These are phyloP conservation scores for Boletus edulis DNA, from an alignment of 768 basidiomycete genomes.

Conservation along the genomic window DNA sequence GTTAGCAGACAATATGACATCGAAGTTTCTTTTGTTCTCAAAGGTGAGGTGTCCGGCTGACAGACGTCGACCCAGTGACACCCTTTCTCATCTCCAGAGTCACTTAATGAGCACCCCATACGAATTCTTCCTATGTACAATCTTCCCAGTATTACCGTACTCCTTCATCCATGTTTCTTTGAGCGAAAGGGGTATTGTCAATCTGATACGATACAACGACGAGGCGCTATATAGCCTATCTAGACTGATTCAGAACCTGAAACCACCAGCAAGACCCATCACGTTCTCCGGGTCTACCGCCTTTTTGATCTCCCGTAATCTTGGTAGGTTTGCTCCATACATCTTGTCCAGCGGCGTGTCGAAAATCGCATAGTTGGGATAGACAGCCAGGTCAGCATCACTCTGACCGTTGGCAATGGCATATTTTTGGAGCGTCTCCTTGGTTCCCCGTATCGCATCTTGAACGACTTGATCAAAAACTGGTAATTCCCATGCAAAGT, in stretches of 20 bases:
- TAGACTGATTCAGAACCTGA: constrained; percentile 39
- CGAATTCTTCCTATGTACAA: too few relatives aligned
- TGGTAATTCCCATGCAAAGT: constrained; percentile 20
- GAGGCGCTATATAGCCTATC: too few relatives aligned
- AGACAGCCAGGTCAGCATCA: constrained; percentile 34
- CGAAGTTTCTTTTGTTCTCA: too few relatives aligned
- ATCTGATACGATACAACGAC: too few relatives aligned
- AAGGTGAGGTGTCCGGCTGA: too few relatives aligned
- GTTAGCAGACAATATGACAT: too few relatives aligned
- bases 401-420: constrained; percentile 18
- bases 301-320: constrained; percentile 39
- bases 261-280: constrained; percentile 64
- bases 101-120: too few relatives aligned
- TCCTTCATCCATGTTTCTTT: too few relatives aligned
- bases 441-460: constrained; percentile 37
- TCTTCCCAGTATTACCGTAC: too few relatives aligned
- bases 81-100: too few relatives aligned
- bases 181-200: too few relatives aligned
- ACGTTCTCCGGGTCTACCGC: constrained; percentile 52
- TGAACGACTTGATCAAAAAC: constrained; percentile 24
- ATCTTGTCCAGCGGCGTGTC: constrained; percentile 47
- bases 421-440: constrained; percentile 34
- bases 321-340: constrained; percentile 43
- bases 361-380: constrained; percentile 57
- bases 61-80: too few relatives aligned